These are phyloP conservation scores for Astragalus membranaceus DNA, from an alignment of 306 rosid species.

Conservation along the genomic window DNA sequence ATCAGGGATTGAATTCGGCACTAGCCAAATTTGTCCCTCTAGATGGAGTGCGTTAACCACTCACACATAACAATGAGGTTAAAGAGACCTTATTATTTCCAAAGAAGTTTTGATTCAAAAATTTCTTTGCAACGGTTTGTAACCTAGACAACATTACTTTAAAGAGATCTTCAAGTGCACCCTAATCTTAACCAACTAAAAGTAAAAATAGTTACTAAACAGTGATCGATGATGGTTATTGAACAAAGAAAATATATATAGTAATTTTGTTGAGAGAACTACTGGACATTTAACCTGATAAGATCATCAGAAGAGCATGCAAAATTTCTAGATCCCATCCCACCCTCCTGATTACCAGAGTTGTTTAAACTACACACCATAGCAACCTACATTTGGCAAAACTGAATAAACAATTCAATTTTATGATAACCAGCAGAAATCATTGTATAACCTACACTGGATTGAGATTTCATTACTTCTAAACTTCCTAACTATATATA, in stretches of 20 bases:
- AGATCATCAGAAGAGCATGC: constrained; percentile 23
- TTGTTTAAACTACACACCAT: constrained; percentile 4
- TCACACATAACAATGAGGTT: too few species aligned
- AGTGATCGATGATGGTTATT: neutral
- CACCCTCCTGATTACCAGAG: constrained; percentile 19
- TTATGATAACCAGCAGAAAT: constrained; percentile 17
- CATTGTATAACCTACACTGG: constrained; percentile 28
- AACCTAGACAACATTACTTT: too few species aligned
- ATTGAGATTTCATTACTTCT: constrained; percentile 33
- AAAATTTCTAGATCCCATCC: constrained; percentile 21
- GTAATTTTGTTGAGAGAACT: neutral
- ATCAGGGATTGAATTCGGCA: too few species aligned
- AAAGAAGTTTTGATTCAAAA: too few species aligned
- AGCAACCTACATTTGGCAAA: constrained; percentile 23
- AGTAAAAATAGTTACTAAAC: neutral
- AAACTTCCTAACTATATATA: constrained; percentile 30
- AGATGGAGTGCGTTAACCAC: too few species aligned
- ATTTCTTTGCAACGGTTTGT: too few species aligned
- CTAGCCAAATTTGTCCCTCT: too few species aligned
- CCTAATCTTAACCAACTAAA: too few species aligned
- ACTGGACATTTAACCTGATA: constrained; percentile 16
- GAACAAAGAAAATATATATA: neutral
- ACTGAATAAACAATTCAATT: constrained; percentile 28
- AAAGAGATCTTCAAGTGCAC: too few species aligned
- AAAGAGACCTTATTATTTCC: too few species aligned